phyloP scores from a whole-genome alignment of 1,284 basidiomycete genomes.

The Thecaphora thlaspeos region DNA sequence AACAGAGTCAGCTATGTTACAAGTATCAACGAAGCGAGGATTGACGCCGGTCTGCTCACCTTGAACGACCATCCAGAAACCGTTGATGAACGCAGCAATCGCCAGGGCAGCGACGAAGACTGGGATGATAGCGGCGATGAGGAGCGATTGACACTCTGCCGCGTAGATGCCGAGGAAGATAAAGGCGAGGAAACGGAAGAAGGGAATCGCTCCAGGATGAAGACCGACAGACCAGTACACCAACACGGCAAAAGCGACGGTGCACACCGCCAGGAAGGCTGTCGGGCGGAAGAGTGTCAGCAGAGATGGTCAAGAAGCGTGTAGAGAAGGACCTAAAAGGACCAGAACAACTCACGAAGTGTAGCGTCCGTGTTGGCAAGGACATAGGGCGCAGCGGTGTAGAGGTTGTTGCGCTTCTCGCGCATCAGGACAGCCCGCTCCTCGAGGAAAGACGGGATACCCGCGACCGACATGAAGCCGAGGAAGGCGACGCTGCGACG shows the following conservation, averaged over 20 bases:
- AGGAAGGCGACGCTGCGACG: constrained; percentile 65
- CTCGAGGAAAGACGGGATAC: constrained; percentile 59
- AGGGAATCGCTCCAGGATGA: constrained; percentile 62
- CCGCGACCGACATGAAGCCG: constrained; percentile 62
- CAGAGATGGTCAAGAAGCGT: too few species aligned
- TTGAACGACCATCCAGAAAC: constrained; percentile 65
- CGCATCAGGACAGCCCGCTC: constrained; percentile 59
- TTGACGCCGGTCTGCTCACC: too few species aligned
- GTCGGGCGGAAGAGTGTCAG: too few species aligned
- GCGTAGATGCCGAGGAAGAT: constrained; percentile 65
- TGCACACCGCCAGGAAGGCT: constrained; percentile 58
- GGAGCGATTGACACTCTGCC: constrained; percentile 65
- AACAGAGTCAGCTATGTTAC: too few species aligned
- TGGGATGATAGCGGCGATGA: constrained; percentile 65
- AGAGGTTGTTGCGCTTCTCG: constrained; percentile 58
- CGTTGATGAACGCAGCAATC: constrained; percentile 65
- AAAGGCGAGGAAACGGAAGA: constrained; percentile 65
- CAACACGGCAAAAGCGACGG: constrained; percentile 45
- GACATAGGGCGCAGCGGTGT: constrained; percentile 43
- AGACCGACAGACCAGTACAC: constrained; percentile 61
- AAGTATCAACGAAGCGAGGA: too few species aligned
- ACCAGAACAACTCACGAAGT: too few species aligned
- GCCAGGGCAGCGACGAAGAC: constrained; percentile 68
- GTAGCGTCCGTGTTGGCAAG: constrained; percentile 50
- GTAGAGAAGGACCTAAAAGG: too few species aligned